Evolutionary conservation across 2,329 filamentous ascomycete species (phyloP), one percentile per base, ranked within the genome.

Genomic region (Sporothrix brunneoviolacea): DNA sequence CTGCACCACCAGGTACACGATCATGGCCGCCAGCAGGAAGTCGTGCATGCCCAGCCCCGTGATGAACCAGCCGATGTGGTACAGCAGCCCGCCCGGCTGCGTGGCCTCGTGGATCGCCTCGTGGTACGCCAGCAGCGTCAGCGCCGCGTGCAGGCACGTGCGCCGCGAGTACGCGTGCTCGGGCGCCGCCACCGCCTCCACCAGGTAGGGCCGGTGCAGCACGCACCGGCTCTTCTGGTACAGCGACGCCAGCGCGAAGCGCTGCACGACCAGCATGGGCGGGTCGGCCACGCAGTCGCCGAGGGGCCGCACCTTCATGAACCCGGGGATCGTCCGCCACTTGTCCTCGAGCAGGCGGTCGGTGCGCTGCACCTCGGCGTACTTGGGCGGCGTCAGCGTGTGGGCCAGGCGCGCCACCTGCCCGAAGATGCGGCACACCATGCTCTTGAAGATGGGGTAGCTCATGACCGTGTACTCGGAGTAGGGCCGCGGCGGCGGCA

Each of bases 21-120:
- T 71, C 72, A 81, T 80, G 49, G 76, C 73, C 0, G 80, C 79
- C 3, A 84, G 70, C 46, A 84, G 65, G 45, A 79, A 84, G 59
- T 84, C 80, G 45, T 82, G 78, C 46, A 79, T 71, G 10, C 75
- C 72, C 4, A 84, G 64, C 1, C 76, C 76, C 3, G 73, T 75
- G 18, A 82, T 61, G 57, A 82, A 81, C 75, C 79, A 82, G 5
- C 72, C 70, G 33, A 76, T 71, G 27, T 70, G 66, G 54, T 69
- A 66, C 13, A 84, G 63, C 22, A 77, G 66, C 6, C 75, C 75
- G 1, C 79, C 79, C 0, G 79, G 77, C 50, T 72, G 70, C 3
- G 68, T 70, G 1, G 71, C 73, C 44, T 74, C 65, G 61, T 72
- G 71, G 38, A 79, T 71, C 27, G 62, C 61, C 30, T 65, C 57